These are phyloP conservation scores for Ophiocordyceps camponoti-floridani DNA, from an alignment of 2,329 filamentous ascomycete species.

Conservation along the genomic window DNA sequence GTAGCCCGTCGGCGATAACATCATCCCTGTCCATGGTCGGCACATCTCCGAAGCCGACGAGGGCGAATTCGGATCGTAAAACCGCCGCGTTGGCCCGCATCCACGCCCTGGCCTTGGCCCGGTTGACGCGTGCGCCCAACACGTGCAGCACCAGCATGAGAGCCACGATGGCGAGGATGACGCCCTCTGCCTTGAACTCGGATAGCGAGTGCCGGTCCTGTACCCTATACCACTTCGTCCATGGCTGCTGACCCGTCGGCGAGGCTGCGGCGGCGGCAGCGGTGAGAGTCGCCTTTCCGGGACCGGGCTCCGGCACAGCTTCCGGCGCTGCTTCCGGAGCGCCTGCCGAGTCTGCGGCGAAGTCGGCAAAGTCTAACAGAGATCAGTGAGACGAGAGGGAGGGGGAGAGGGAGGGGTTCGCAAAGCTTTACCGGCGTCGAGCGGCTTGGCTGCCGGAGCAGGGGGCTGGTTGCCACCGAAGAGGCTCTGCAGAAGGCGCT, in stretches of 20 bases:
- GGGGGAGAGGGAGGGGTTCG: not conserved
- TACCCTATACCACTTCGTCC: slow-evolving; percentile 91
- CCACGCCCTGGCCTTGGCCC: slow-evolving; percentile 65
- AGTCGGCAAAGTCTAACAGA: slow-evolving; percentile 38
- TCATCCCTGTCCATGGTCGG: slow-evolving; percentile 26
- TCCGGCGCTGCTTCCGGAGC: slow-evolving; percentile 38
- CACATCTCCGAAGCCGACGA: slow-evolving; percentile 60
- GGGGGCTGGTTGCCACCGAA: slow-evolving; percentile 43
- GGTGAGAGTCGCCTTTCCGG: slow-evolving; percentile 26
- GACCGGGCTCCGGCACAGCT: slow-evolving; percentile 31
- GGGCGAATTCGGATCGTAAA: slow-evolving; percentile 66
- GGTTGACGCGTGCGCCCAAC: slow-evolving; percentile 65
- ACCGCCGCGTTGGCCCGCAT: slow-evolving; percentile 53
- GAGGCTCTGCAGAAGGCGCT: slow-evolving; percentile 43
- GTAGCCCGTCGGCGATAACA: slow-evolving; percentile 22
- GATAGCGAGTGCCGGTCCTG: slow-evolving; percentile 73
- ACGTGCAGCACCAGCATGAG: slow-evolving; percentile 64
- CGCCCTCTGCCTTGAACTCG: slow-evolving; percentile 78
- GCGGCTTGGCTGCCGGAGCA: slow-evolving; percentile 25
- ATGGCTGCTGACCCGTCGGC: slow-evolving; percentile 36
- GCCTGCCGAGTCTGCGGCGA: slow-evolving; percentile 70
- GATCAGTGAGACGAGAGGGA: not conserved
- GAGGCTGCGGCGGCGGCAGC: slow-evolving; percentile 23
- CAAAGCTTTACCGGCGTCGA: slow-evolving; percentile 38
- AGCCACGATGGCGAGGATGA: slow-evolving; percentile 59